Conservation (phyloP, 176 grass and related monocot genomes). For the Thinopyrum elongatum region DNA sequence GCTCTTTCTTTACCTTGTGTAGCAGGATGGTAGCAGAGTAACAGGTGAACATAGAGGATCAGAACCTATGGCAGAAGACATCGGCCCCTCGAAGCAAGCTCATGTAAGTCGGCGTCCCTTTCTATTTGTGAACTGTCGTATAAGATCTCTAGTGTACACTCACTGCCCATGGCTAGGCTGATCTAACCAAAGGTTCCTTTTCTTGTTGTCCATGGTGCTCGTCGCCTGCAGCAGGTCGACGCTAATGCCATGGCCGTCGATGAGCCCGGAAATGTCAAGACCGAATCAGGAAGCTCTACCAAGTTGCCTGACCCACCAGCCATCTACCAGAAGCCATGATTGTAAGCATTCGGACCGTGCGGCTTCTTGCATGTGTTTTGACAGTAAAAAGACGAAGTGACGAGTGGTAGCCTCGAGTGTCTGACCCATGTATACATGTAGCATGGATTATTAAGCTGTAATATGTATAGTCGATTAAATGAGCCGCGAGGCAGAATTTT, state of each 20-base stretch:
- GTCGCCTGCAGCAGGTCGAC: constrained; percentile 23
- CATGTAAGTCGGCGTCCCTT: constrained; percentile 27
- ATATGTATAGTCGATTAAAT: constrained; percentile 29
- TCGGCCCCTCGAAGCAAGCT: constrained; percentile 23
- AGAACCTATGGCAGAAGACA: constrained; percentile 38
- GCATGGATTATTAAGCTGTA: neutral
- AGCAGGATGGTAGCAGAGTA: constrained; percentile 39
- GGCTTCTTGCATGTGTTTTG: constrained; percentile 7
- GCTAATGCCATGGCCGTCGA: constrained; percentile 45
- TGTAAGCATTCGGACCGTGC: no score
- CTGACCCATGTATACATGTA: constrained; percentile 34
- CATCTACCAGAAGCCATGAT: constrained; percentile 40
- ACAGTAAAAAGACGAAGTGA: neutral
- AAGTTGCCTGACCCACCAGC: constrained; percentile 26
- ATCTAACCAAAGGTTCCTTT: neutral
- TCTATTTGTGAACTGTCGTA: neutral
- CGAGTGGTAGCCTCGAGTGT: neutral
- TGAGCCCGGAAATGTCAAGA: constrained; percentile 40
- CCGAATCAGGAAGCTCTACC: constrained; percentile 38
- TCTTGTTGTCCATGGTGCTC: neutral
- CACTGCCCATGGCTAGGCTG: neutral
- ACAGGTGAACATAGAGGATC: constrained; percentile 33
- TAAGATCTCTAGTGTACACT: neutral
- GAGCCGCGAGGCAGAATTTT: neutral
- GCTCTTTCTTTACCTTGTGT: neutral